Evolutionary conservation across 108 stramenopile genomes (phyloP), one percentile per base, ranked within the genome.

Genomic region (Nitzschia sp.): DNA sequence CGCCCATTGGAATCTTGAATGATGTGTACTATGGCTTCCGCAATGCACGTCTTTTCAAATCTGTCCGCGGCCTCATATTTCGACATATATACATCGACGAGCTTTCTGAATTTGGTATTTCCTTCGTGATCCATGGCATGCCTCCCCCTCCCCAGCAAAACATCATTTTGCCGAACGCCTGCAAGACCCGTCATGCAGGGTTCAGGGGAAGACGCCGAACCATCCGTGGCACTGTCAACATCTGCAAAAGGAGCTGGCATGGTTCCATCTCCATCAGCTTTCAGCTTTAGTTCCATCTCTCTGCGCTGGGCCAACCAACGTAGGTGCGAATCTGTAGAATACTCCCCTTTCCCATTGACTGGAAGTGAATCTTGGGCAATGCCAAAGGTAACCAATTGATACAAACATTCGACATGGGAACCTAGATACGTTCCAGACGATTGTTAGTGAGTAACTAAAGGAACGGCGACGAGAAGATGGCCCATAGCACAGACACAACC

Each of bases 131-230:
- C 59, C 10, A 77, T 75, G 54, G 83, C 80, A 21, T 79, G 50
- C n/a, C 83, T 83, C 0, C 86, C 89, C 12, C 86, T 76, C 8
- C 89, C 86, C 42, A 80, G 80, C 17, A 90, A 78, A 44, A 90
- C 83, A 75, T 90, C 86, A 63, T 58, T 37, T 12, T 39, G 59
- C 8, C 14, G 46, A 29, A 55, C 10, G 11, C 34, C 57, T 17
- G 14, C 46, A 48, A 19, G 17, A 19, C 48, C 48, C 3, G 19
- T 19, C 48, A 50, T 19, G n/a, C 2, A 5, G 6, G n/a, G 17
- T 50, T n/a, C 48, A 6, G 48, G 48, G 19, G 48, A 50, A 3
- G 48, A 19, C n/a, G 19, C 48, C 19, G 19, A 50, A 6, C 48
- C 19, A 19, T 50, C 48, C 17, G 19, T 17, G 19, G 20, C 20